A percentile compares a stretch with the other conserved stretches of the same genome.
Conservation (phyloP, 2,329 filamentous ascomycete species). For the Arthrocladium fulminans region DNA sequence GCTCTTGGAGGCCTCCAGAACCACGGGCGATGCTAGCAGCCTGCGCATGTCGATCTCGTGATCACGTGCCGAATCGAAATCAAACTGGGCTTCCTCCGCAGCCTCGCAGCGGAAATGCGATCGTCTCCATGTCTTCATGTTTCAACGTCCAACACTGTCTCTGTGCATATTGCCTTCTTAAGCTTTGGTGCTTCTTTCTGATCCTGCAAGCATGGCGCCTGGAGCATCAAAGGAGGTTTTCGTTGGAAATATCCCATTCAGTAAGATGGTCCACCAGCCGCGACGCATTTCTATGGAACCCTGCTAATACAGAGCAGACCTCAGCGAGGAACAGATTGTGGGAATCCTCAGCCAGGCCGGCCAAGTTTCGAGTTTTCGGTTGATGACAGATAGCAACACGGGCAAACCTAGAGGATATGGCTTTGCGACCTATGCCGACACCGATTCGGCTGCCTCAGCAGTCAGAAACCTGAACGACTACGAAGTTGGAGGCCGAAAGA, state of each 20-base stretch:
- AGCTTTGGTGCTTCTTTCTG: not conserved
- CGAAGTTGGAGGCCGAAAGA: conserved; percentile 88
- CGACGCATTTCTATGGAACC: not conserved
- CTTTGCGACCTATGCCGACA: conserved; percentile 90
- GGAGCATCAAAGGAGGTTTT: conserved; percentile 41
- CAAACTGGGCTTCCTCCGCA: not conserved
- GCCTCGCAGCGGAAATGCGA: not conserved
- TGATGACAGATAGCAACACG: conserved; percentile 93
- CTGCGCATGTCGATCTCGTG: conserved; percentile 4
- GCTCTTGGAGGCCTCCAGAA: too few species aligned
- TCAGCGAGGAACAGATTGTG: conserved; percentile 91
- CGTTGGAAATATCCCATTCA: conserved; percentile 54
- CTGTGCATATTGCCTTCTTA: too few species aligned
- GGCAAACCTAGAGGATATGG: conserved; percentile 93
- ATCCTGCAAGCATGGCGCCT: conserved; percentile 32
- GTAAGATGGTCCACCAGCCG: conserved; percentile 63
- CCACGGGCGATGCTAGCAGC: not conserved
- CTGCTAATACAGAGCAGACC: conserved; percentile 47
- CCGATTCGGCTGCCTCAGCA: conserved; percentile 83
- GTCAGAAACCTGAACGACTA: conserved; percentile 93
- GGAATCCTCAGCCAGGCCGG: conserved; percentile 88
- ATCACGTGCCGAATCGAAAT: not conserved
- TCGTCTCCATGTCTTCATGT: not conserved
- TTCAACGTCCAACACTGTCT: too few species aligned
- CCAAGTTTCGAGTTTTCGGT: conserved; percentile 80